Evolutionary conservation across 441 rosid species (phyloP).

Genomic region (Euphorbia corollata): DNA sequence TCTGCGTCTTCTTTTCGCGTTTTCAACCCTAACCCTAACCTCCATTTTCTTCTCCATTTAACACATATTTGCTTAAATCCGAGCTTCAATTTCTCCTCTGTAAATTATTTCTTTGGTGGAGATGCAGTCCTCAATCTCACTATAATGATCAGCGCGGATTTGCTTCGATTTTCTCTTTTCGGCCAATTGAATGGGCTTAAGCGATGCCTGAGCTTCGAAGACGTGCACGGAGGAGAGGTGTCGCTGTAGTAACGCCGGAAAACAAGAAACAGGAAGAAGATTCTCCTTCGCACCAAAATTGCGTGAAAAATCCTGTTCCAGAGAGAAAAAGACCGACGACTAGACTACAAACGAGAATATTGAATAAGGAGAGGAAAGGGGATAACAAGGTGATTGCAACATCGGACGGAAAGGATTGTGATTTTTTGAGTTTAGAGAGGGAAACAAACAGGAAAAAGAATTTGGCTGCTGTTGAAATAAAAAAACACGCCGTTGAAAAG

Average conservation of each 20-base stretch:
- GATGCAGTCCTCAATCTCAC: slow-evolving; percentile 25
- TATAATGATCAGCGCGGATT: slow-evolving; percentile 38
- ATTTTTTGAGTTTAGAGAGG: slow-evolving; percentile 18
- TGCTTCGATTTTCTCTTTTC: slow-evolving; percentile 22
- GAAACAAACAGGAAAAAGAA: slow-evolving; percentile 25
- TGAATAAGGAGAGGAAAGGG: slow-evolving; percentile 23
- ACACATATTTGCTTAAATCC: background rate
- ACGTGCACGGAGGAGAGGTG: slow-evolving; percentile 55
- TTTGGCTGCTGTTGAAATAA: slow-evolving; percentile 31
- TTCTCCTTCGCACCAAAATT: slow-evolving; percentile 19
- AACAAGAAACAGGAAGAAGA: slow-evolving; percentile 18
- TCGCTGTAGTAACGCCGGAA: slow-evolving; percentile 36
- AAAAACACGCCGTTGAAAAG: slow-evolving; percentile 27
- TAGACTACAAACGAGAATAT: slow-evolving; percentile 46
- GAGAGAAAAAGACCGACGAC: slow-evolving; percentile 53
- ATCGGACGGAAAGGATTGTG: slow-evolving; percentile 20
- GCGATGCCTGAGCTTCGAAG: slow-evolving; percentile 88
- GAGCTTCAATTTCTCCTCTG: background rate
- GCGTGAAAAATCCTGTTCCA: slow-evolving; percentile 38
- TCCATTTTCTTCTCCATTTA: background rate
- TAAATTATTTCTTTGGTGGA: background rate
- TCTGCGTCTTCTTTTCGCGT: background rate
- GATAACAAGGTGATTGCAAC: slow-evolving; percentile 15
- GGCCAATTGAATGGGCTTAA: slow-evolving; percentile 58
- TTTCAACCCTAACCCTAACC: slow-evolving; percentile 1